Evolutionary conservation across 768 basidiomycete genomes (phyloP), one percentile per base, ranked within the genome.

Genomic region (Albatrellus ellisii): DNA sequence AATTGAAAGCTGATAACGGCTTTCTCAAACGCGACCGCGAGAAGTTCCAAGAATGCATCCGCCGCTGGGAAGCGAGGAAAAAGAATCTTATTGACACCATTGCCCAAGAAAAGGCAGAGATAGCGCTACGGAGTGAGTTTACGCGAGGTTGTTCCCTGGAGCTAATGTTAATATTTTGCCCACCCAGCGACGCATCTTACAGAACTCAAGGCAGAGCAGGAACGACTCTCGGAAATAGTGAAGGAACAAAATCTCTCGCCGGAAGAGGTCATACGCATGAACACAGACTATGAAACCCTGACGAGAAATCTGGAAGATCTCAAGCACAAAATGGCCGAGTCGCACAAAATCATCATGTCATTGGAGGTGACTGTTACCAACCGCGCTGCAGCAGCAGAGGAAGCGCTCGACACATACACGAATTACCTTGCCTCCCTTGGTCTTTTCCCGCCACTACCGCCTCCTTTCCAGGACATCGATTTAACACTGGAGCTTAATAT

Each of bases 261-360:
- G 0, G 88, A 92, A 58, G 92, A 99, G 60, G 89, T 95, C 31
- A 62, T 74, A 41, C 78, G 78, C 27, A 92, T 99, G 87, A 91
- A 82, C 52, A 77, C 77, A 4, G 91, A 97, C 49, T 82, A 89
- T 44, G 86, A 91, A 51, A 75, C 68, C 21, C 68, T 94, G 26
- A 65, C 73, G 4, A 72, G 77, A 39, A 82, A 72, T 50, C 61
- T 90, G 41, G 78, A 82, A 48, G 84, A 86, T 46, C 72, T 91
- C 42, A 80, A 75, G 48, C 66, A 73, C 46, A 89, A 82, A 54
- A 73, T 87, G 6, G 60, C 75, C 0, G 82, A 91, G 51, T 75
- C 80, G 2, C 78, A 80, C 45, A 75, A 79, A 54, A 59, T 64
- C 11, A 71, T 84, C 26, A 78, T 86, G 68, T 73, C 75, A 14